Evolutionary conservation across 176 grass and related monocot species (phyloP).

Genomic region (Carex scoparia): DNA sequence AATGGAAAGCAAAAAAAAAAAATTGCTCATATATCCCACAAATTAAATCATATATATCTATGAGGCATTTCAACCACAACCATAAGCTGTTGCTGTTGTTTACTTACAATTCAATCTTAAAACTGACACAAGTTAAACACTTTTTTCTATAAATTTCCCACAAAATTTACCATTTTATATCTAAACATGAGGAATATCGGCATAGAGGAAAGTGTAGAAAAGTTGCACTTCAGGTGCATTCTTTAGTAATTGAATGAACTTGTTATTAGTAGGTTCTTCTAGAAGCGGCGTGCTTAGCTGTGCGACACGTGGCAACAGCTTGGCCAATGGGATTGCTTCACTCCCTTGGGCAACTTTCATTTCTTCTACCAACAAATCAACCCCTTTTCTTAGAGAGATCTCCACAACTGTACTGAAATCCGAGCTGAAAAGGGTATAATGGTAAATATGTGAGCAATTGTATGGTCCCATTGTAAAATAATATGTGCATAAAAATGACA

Average conservation of each 20-base stretch:
- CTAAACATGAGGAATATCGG: slow-evolving; percentile 45
- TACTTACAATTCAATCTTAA: slow-evolving; percentile 2
- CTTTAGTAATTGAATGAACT: slow-evolving; percentile 62
- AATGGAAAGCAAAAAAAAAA: neutral
- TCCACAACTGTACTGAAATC: slow-evolving; percentile 89
- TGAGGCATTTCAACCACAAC: neutral
- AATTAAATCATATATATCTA: neutral
- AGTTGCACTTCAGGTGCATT: slow-evolving; percentile 74
- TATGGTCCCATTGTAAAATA: neutral
- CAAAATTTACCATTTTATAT: neutral
- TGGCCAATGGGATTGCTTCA: slow-evolving; percentile 50
- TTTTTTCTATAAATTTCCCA: neutral
- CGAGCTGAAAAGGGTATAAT: slow-evolving; percentile 35
- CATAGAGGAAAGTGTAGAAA: slow-evolving; percentile 88
- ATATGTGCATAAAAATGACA: neutral
- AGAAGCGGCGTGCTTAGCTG: slow-evolving; percentile 57
- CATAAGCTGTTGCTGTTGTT: neutral
- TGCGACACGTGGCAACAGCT: slow-evolving; percentile 69
- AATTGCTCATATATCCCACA: neutral
- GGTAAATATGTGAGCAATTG: neutral
- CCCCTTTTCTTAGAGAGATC: slow-evolving; percentile 62
- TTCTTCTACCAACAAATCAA: slow-evolving; percentile 43
- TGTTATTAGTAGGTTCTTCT: slow-evolving; percentile 83
- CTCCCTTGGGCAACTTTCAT: slow-evolving; percentile 32
- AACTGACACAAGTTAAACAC: neutral